Evolutionary conservation across 371 early-diverging fungal genomes (phyloP).

Genomic region (Mortierella sp.): DNA sequence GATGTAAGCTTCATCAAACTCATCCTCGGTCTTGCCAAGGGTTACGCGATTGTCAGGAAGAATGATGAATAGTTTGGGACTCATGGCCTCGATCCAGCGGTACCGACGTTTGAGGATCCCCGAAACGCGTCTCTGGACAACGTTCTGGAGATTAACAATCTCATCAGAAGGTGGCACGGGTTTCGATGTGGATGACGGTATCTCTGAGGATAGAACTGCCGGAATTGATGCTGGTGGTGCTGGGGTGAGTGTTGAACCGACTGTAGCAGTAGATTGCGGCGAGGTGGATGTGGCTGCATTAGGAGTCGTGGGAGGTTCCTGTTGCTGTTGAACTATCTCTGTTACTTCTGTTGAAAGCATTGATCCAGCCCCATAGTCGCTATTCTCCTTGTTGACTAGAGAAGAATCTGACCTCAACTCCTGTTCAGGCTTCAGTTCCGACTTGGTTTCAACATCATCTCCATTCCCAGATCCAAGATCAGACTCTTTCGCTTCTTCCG

Average conservation of each 20-base stretch:
- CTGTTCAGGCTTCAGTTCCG: too few species aligned
- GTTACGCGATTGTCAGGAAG: slow-evolving; percentile 10
- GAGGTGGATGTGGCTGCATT: background rate
- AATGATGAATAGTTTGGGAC: slow-evolving; percentile 33
- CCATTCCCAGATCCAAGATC: background rate
- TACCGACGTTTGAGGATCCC: slow-evolving; percentile 20
- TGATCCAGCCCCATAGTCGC: too few species aligned
- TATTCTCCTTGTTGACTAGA: too few species aligned
- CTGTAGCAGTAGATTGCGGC: background rate
- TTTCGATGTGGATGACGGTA: too few species aligned
- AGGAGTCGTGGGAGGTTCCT: background rate
- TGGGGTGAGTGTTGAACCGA: too few species aligned
- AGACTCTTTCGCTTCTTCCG: too few species aligned
- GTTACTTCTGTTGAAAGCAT: too few species aligned
- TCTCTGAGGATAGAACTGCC: too few species aligned
- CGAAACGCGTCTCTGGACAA: slow-evolving; percentile 20
- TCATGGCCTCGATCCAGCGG: slow-evolving; percentile 23
- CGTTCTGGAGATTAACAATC: slow-evolving; percentile 1
- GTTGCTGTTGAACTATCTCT: background rate
- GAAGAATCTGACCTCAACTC: too few species aligned
- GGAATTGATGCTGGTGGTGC: background rate
- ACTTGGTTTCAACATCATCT: too few species aligned
- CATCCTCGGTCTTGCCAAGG: background rate
- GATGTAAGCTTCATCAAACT: background rate
- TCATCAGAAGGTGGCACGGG: background rate